phyloP scores from a whole-genome alignment of 2,329 filamentous ascomycete species.

The Venturia nashicola region DNA sequence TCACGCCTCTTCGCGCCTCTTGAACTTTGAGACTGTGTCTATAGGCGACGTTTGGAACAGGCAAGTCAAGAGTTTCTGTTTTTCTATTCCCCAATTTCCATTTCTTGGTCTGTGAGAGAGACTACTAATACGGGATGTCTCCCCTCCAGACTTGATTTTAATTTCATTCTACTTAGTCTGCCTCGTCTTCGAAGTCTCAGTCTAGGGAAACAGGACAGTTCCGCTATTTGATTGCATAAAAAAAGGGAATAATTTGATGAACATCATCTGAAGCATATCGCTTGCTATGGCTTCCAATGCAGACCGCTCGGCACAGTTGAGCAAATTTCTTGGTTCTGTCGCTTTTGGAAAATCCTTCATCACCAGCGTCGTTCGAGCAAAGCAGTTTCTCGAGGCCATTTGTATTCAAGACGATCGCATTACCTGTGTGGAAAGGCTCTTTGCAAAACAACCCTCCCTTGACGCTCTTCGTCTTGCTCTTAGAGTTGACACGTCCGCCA shows the following conservation, averaged over 20 bases:
- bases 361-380: constrained; percentile 15
- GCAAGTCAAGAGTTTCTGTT: background rate
- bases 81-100: background rate
- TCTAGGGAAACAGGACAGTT: background rate
- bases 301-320: background rate
- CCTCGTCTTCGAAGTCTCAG: no score
- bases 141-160: background rate
- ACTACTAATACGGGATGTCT: background rate
- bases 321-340: background rate
- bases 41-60: background rate
- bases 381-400: constrained; percentile 37
- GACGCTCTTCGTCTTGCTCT: constrained; percentile 28
- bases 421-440: constrained; percentile 29
- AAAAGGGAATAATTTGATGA: no score
- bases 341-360: background rate
- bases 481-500: constrained; percentile 29
- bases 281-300: background rate
- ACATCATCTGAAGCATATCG: no score
- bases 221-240: no score
- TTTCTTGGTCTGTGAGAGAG: background rate
- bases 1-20: background rate
- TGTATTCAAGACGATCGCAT: constrained; percentile 28
- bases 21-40: background rate
- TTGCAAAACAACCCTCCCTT: constrained; percentile 21
- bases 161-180: background rate